phyloP scores from a whole-genome alignment of 1,284 basidiomycete species.

The Cutaneotrichosporon dermatis region DNA sequence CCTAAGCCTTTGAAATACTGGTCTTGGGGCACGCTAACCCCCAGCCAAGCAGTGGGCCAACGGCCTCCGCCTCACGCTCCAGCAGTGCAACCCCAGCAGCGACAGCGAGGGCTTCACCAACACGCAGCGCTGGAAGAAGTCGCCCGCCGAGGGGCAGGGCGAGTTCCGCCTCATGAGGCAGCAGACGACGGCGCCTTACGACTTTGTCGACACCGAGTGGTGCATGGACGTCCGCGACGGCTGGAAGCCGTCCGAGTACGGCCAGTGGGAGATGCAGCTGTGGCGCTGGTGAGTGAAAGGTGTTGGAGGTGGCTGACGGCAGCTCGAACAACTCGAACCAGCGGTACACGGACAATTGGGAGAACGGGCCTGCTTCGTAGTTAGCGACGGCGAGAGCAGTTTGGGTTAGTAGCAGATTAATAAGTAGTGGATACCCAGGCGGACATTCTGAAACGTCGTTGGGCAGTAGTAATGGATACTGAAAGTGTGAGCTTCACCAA shows the following conservation, averaged over 20 bases:
- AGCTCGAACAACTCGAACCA: constrained; percentile 1
- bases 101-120: background rate
- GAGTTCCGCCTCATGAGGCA: background rate
- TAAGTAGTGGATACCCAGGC: background rate
- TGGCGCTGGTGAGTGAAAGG: background rate
- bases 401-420: background rate
- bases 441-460: no score
- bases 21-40: no score
- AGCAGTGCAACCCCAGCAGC: background rate
- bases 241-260: background rate
- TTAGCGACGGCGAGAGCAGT: background rate
- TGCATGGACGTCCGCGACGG: constrained; percentile 1
- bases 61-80: background rate
- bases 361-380: background rate
- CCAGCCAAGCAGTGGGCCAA: background rate
- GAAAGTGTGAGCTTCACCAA: no score
- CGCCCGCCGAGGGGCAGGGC: background rate
- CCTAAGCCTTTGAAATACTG: background rate
- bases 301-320: background rate
- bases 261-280: background rate
- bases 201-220: background rate
- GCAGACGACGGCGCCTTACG: background rate
- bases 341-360: background rate
- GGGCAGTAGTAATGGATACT: no score
- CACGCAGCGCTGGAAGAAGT: background rate